These are phyloP conservation scores for Aspergillus tamarii DNA, from an alignment of 2,329 filamentous ascomycete species.

Conservation along the genomic window DNA sequence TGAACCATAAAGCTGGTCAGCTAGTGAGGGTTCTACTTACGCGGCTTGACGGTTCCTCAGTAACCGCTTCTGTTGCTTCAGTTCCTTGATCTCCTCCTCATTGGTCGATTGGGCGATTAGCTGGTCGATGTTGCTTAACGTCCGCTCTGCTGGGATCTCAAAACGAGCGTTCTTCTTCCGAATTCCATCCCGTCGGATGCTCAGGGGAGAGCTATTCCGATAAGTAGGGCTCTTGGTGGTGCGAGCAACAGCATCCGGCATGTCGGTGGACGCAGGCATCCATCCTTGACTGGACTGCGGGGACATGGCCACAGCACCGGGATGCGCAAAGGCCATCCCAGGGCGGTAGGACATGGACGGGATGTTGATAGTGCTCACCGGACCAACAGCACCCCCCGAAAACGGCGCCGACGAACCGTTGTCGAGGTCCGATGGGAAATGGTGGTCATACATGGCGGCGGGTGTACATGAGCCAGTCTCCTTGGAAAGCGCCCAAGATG, in stretches of 20 bases:
- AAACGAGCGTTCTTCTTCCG: slow-evolving; percentile 99
- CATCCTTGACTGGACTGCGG: slow-evolving; percentile 65
- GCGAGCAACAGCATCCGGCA: slow-evolving; percentile 55
- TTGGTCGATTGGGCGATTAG: slow-evolving; percentile 80
- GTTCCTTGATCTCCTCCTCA: slow-evolving; percentile 92
- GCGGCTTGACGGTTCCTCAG: slow-evolving; percentile 95
- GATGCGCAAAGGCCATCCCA: slow-evolving; percentile 53
- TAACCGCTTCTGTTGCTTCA: slow-evolving; percentile 97
- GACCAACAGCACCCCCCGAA: slow-evolving; percentile 46
- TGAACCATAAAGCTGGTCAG: neutral
- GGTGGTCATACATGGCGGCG: slow-evolving; percentile 69
- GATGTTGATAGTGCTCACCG: slow-evolving; percentile 43
- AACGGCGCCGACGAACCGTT: slow-evolving; percentile 47
- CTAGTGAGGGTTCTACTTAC: slow-evolving; percentile 60
- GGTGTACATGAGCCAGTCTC: slow-evolving; percentile 74
- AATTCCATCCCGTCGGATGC: slow-evolving; percentile 79
- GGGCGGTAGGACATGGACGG: slow-evolving; percentile 48
- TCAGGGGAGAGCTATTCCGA: slow-evolving; percentile 73
- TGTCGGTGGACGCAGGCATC: slow-evolving; percentile 52
- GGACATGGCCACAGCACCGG: slow-evolving; percentile 59
- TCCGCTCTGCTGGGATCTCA: slow-evolving; percentile 92
- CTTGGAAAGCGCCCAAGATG: slow-evolving; percentile 66
- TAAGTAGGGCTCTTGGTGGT: slow-evolving; percentile 66
- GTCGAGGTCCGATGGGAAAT: slow-evolving; percentile 56
- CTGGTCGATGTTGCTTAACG: slow-evolving; percentile 90